Conservation (phyloP, 78 protist species). For the Guillardia theta region DNA sequence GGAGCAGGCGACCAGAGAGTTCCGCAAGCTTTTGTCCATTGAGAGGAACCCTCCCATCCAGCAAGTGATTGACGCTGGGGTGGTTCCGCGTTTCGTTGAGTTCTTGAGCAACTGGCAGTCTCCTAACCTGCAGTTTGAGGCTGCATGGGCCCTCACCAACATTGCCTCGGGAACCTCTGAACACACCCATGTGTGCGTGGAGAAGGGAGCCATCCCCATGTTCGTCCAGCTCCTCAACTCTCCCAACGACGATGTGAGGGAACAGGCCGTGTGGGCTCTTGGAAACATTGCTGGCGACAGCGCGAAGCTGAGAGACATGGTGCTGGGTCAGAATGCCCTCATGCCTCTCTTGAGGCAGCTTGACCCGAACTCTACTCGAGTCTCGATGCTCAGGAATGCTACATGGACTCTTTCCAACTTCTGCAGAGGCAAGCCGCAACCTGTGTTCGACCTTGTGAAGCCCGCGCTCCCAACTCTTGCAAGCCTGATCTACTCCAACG, state of each 20-base stretch:
- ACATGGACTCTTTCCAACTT: constrained; percentile 96
- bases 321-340: constrained; percentile 66
- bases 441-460: constrained; percentile 35
- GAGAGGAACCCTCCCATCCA: constrained; percentile 91
- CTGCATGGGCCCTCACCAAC: constrained; percentile 98
- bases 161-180: constrained; percentile 95
- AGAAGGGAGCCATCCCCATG: constrained; percentile 83
- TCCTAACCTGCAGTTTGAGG: constrained; percentile 86
- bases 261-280: constrained; percentile 97
- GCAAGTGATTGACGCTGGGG: constrained; percentile 84
- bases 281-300: constrained; percentile 99
- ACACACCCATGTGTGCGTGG: constrained; percentile 83
- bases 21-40: constrained; percentile 87
- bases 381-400: constrained; percentile 90
- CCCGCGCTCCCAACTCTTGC: constrained; percentile 67
- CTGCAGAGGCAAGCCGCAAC: constrained; percentile 95
- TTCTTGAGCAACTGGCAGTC: constrained; percentile 58
- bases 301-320: constrained; percentile 81
- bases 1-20: constrained; percentile 23
- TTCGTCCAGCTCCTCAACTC: constrained; percentile 83
- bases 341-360: constrained; percentile 68
- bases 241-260: constrained; percentile 82
- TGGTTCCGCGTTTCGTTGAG: constrained; percentile 87
- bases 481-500: constrained; percentile 66
- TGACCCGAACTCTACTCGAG: neutral